Percentiles rank a stretch among this genome's conserved stretches.
Evolutionary conservation across 306 rosid species (phyloP).

Genomic region (Cajanus cajan): DNA sequence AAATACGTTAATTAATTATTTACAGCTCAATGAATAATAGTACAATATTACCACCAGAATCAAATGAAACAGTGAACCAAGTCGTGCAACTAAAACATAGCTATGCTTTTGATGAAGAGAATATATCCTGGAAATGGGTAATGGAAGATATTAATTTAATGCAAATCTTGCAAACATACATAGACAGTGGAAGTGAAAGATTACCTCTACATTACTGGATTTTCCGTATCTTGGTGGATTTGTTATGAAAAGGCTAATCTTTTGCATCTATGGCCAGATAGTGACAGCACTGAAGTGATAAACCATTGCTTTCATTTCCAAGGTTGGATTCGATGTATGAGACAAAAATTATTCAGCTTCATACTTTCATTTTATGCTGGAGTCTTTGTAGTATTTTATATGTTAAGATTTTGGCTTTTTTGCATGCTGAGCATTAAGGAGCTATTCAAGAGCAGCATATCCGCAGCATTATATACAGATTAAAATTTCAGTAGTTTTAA

Average conservation of each 20-base stretch:
- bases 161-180: conserved; percentile 37
- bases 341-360: conserved; percentile 31
- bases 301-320: conserved; percentile 31
- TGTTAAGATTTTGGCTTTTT: conserved; percentile 3
- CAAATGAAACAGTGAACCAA: conserved; percentile 21
- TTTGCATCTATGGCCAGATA: conserved; percentile 33
- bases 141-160: conserved; percentile 27
- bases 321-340: conserved; percentile 37
- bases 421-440: conserved; percentile 4
- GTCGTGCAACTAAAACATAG: neutral
- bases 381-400: neutral
- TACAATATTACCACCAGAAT: conserved; percentile 9
- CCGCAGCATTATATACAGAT: neutral
- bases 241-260: conserved; percentile 40
- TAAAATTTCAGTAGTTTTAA: no score
- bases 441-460: neutral
- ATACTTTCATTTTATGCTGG: conserved; percentile 14
- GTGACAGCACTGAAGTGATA: conserved; percentile 31
- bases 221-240: conserved; percentile 41
- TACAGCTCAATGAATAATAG: neutral
- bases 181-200: conserved; percentile 28
- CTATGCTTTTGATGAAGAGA: conserved; percentile 34
- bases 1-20: neutral
- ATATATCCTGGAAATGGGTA: conserved; percentile 31
- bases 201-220: conserved; percentile 30